A percentile compares a stretch with the other conserved stretches of the same genome.
phyloP scores from a whole-genome alignment of 768 basidiomycete genomes.

The Xerocomellus amylosporus region DNA sequence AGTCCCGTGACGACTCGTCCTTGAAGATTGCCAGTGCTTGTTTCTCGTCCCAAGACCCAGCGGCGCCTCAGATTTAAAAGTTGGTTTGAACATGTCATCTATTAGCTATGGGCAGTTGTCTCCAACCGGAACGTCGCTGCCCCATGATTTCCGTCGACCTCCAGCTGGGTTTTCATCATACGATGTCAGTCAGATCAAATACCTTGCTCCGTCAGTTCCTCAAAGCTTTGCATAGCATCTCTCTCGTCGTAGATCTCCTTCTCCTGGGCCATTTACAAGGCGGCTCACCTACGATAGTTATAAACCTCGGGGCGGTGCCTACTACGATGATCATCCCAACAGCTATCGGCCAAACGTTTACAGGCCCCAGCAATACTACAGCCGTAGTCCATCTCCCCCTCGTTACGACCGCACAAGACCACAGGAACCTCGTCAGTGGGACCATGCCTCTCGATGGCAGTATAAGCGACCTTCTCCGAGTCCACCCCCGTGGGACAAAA shows the following conservation, averaged over 20 bases:
- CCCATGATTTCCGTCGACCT: slow-evolving; percentile 30
- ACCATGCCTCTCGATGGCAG: slow-evolving; percentile 43
- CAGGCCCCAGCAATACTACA: slow-evolving; percentile 36
- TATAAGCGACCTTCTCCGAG: slow-evolving; percentile 42
- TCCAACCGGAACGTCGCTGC: slow-evolving; percentile 23
- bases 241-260: slow-evolving; percentile 45
- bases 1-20: neutral
- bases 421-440: slow-evolving; percentile 47
- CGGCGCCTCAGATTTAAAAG: slow-evolving; percentile 4
- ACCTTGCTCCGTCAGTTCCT: slow-evolving; percentile 14
- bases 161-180: slow-evolving; percentile 22
- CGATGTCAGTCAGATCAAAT: slow-evolving; percentile 33
- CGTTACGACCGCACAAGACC: slow-evolving; percentile 42
- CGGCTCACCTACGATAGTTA: slow-evolving; percentile 51
- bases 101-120: slow-evolving; percentile 27
- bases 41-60: slow-evolving; percentile 3
- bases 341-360: slow-evolving; percentile 42
- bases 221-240: slow-evolving; percentile 24
- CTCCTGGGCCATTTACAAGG: slow-evolving; percentile 47
- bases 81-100: slow-evolving; percentile 24
- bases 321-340: slow-evolving; percentile 42
- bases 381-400: slow-evolving; percentile 54
- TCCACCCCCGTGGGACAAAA: slow-evolving; percentile 33
- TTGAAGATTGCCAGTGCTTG: slow-evolving; percentile 4
- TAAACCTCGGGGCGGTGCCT: slow-evolving; percentile 38